Evolutionary conservation across 2,329 filamentous ascomycete genomes (phyloP), one percentile per base, ranked within the genome.

Genomic region (Microdochium bolleyi): DNA sequence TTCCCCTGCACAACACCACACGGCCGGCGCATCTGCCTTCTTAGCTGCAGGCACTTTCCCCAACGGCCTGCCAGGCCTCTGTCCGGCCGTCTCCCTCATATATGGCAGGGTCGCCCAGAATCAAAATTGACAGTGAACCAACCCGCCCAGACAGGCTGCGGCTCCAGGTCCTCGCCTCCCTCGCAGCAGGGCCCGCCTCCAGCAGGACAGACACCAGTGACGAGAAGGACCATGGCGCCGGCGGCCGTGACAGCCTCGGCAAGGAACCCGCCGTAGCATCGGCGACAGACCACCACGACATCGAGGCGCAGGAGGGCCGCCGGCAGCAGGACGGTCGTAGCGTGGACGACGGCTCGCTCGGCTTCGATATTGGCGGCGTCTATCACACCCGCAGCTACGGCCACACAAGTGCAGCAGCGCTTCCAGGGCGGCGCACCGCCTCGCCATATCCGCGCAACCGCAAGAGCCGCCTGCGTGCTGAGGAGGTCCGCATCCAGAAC

Each of bases 311-410:
- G 8, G 41, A 5, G 7, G 37, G 14, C 14, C 30, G 30, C 9
- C 30, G 16, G 8, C 41, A 46, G 41, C 41, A 46, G 41, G 16
- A 46, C 3, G 22, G 19, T 22, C 16, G 14, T 5, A 30, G 27
- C 27, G 5, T 30, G 5, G 27, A 49, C 25, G 8, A 51, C 57
- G 41, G 53, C 54, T 32, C 49, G 53, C n/a, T 50, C 51, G 14
- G 53, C 19, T 46, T 46, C 41, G 41, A 62, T 37, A 51, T 63
- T 32, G 66, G 64, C 9, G 67, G 67, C 22, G 60, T 70, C 14
- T 70, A 67, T 58, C 60, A 66, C 54, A 62, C 65, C 10, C 63
- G 67, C 24, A 64, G 61, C 53, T 46, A 46, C 19, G 34, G 13
- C n/a, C 34, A 38, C 4, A 14, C 34, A 5, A 38, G 13, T 16